phyloP scores from a whole-genome alignment of 805 yeast genomes.

The Tanozyma kutaoensis region DNA sequence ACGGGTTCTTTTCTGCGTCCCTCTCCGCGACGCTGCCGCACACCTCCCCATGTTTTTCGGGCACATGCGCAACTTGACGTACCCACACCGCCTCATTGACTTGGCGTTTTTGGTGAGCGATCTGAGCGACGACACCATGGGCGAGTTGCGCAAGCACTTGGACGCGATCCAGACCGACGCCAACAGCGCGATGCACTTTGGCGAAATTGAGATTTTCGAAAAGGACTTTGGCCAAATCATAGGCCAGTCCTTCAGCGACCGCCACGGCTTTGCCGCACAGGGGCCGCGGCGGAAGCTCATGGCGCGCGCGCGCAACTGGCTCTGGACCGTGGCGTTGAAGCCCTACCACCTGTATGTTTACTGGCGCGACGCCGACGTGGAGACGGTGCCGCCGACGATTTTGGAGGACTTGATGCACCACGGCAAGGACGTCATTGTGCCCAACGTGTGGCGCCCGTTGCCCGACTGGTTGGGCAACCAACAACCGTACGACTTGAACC shows the following conservation, averaged over 20 bases:
- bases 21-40: constrained; percentile 82
- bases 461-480: constrained; percentile 80
- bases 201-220: constrained; percentile 76
- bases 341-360: constrained; percentile 94
- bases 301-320: constrained; percentile 96
- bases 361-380: constrained; percentile 98
- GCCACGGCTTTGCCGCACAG: constrained; percentile 94
- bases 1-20: constrained; percentile 74
- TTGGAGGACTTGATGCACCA: constrained; percentile 90
- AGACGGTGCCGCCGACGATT: constrained; percentile 71
- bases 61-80: constrained; percentile 67
- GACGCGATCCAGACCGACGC: constrained; percentile 48
- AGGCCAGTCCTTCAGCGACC: constrained; percentile 85
- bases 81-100: constrained; percentile 80
- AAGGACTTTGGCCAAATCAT: constrained; percentile 89
- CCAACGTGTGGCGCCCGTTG: constrained; percentile 85
- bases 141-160: constrained; percentile 43
- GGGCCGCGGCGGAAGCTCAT: constrained; percentile 89
- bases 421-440: constrained; percentile 83
- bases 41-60: constrained; percentile 84
- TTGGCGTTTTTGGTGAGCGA: constrained; percentile 79
- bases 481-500: constrained; percentile 75
- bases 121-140: constrained; percentile 80
- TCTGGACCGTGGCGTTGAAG: constrained; percentile 69
- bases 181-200: constrained; percentile 53